Percentiles rank a stretch among this genome's conserved stretches.
Evolutionary conservation across 768 basidiomycete species (phyloP).

Genomic region (Tephrocybe rancida): DNA sequence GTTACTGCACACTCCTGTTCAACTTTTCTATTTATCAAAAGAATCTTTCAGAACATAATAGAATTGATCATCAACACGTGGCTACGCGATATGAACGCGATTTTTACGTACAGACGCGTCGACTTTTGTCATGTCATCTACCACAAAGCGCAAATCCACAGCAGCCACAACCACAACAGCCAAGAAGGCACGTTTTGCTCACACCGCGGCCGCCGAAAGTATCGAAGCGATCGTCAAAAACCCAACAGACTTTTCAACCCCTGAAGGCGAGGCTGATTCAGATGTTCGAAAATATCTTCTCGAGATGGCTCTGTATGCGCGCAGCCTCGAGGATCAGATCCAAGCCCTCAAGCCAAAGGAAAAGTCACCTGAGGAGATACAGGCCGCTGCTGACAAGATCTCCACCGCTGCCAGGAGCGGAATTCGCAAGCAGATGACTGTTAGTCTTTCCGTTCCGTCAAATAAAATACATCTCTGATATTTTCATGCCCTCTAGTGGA

Average conservation of each 20-base stretch:
- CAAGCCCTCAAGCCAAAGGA: conserved; percentile 25
- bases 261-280: conserved; percentile 30
- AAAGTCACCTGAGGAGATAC: conserved; percentile 40
- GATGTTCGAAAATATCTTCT: conserved; percentile 11
- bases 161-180: conserved; percentile 23
- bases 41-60: too few species aligned
- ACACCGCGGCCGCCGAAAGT: conserved; percentile 27
- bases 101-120: too few species aligned
- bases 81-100: too few species aligned
- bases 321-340: conserved; percentile 29
- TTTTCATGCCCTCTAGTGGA: conserved; percentile 40
- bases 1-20: too few species aligned
- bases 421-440: conserved; percentile 53
- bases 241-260: conserved; percentile 33
- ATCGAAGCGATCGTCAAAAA: conserved; percentile 35
- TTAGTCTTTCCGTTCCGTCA: conserved; percentile 21
- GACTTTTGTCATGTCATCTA: conserved; percentile 18
- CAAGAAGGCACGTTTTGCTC: conserved; percentile 34
- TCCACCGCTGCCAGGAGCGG: conserved; percentile 46
- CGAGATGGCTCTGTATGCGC: conserved; percentile 30
- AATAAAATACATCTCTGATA: neutral
- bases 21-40: too few species aligned
- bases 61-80: too few species aligned
- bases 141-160: conserved; percentile 40
- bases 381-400: conserved; percentile 46